Percentiles rank a stretch among this genome's conserved stretches.
phyloP scores from a whole-genome alignment of 2,329 filamentous ascomycete genomes.

The Talaromyces marneffei region DNA sequence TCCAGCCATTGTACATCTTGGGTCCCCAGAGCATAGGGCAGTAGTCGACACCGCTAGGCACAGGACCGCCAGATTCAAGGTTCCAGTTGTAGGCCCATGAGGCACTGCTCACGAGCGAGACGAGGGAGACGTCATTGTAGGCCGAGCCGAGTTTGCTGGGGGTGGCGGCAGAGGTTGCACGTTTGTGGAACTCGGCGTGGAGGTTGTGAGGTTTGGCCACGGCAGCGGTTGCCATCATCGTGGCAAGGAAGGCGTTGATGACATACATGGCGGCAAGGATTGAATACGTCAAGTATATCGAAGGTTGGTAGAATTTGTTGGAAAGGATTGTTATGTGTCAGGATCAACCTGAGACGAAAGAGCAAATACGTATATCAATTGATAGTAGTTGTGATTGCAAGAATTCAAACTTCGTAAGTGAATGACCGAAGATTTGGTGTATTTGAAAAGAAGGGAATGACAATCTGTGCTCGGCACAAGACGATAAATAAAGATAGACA shows the following conservation, averaged over 20 bases:
- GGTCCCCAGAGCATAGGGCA: slow-evolving; percentile 44
- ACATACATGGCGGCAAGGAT: slow-evolving; percentile 31
- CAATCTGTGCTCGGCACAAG: slow-evolving; percentile 10
- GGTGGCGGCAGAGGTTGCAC: slow-evolving; percentile 26
- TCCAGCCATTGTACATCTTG: slow-evolving; percentile 33
- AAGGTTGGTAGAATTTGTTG: neutral
- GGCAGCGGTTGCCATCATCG: slow-evolving; percentile 30
- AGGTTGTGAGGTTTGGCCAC: slow-evolving; percentile 27
- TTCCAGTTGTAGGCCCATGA: slow-evolving; percentile 46
- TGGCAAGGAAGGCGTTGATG: slow-evolving; percentile 30
- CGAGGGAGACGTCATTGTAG: slow-evolving; percentile 34
- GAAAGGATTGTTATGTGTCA: neutral
- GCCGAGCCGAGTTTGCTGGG: slow-evolving; percentile 17
- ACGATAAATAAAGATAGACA: neutral
- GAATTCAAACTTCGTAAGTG: slow-evolving; percentile 8
- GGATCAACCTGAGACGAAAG: slow-evolving; percentile 8
- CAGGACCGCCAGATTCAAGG: slow-evolving; percentile 22
- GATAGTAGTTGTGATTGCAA: neutral
- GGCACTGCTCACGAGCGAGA: slow-evolving; percentile 21
- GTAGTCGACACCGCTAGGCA: slow-evolving; percentile 35
- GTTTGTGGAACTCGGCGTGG: slow-evolving; percentile 15
- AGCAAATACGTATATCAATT: neutral
- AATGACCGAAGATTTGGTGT: slow-evolving; percentile 6
- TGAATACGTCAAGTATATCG: neutral
- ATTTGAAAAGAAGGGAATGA: slow-evolving; percentile 7